Base-by-base conservation (phyloP, 768 basidiomycete genomes). In the Tylopilus rubrobrunneus region DNA sequence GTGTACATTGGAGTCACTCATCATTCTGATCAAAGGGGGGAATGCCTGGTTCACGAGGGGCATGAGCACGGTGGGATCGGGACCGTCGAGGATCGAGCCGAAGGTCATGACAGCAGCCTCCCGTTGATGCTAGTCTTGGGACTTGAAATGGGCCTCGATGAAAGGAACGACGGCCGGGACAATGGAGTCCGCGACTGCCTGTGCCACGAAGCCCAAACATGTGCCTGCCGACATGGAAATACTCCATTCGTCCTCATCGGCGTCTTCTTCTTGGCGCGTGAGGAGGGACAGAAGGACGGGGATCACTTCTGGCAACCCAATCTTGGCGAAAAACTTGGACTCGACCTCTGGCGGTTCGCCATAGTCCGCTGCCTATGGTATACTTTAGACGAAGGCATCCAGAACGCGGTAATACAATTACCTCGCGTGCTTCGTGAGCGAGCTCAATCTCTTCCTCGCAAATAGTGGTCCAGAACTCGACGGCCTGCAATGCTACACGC, bases 391-490 rank as follows among this genome's bases (percentile, higher is more conserved):
- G 48, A 40, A n/a, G 40, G 21, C 25, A 21, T 9, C 21, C 5
- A 12, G 3, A 50, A 40, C 3, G 29, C 27, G 43, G 44, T 23
- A 45, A 23, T 27, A 11, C 2, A 67, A 76, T 51, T 65, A 92
- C 92, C 77, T 98, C 96, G 57, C 91, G 87, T 2, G 90, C 90
- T 66, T 98, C 95, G 60, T 92, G 80, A 19, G 88, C 86, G 45
- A 98, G 77, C 53, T 98, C 95, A 23, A 93, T 85, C 70, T 99
- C 97, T 69, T 97, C 92, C 68, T 99, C 96, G 65, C 94, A 98
- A 2, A 98, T 96, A 8, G 96, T 98, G 5, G 95, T 95, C 97
- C 97, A 99, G 73, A 99, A 99, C 67, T 99, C 97, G 49, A 99
- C 87, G 23, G 97, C 97, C 70, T 99, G 97, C 28, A 98, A 73